These are phyloP conservation scores for Nematocida sp. DNA, from an alignment of 371 early-diverging fungal species.

Conservation along the genomic window DNA sequence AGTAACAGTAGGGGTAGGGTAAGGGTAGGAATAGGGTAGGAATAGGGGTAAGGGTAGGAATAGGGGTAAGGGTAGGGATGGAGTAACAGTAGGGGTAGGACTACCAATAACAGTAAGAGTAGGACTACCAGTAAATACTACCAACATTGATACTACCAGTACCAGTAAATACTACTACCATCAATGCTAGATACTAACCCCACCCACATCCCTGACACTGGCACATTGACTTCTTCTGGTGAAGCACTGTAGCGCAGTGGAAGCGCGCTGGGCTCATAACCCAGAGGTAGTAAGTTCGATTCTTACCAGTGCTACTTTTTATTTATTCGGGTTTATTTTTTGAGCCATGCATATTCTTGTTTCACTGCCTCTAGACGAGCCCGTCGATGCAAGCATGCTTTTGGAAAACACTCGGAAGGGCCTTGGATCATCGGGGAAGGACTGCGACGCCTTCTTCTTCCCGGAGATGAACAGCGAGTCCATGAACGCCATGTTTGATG, in stretches of 20 bases:
- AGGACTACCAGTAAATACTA: too few species aligned
- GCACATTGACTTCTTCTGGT: neutral
- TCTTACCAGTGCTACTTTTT: slow-evolving; percentile 55
- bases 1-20: neutral
- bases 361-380: slow-evolving; percentile 41
- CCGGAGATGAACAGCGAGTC: slow-evolving; percentile 40
- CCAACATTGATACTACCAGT: too few species aligned
- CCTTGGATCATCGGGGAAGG: slow-evolving; percentile 33
- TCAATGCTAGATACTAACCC: neutral
- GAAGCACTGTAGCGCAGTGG: slow-evolving; percentile 55
- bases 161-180: neutral
- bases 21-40: neutral
- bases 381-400: slow-evolving; percentile 7
- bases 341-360: slow-evolving; percentile 51
- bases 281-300: slow-evolving; percentile 57
- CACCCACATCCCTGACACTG: neutral
- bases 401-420: slow-evolving; percentile 31
- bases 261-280: slow-evolving; percentile 57
- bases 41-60: neutral
- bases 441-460: slow-evolving; percentile 22
- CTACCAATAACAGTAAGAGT: neutral
- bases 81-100: neutral
- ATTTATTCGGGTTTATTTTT: slow-evolving; percentile 34
- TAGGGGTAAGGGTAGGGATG: neutral
- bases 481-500: slow-evolving; percentile 42